phyloP scores from a whole-genome alignment of 169 alveolate species.

The Pseudocohnilembus persalinus region DNA sequence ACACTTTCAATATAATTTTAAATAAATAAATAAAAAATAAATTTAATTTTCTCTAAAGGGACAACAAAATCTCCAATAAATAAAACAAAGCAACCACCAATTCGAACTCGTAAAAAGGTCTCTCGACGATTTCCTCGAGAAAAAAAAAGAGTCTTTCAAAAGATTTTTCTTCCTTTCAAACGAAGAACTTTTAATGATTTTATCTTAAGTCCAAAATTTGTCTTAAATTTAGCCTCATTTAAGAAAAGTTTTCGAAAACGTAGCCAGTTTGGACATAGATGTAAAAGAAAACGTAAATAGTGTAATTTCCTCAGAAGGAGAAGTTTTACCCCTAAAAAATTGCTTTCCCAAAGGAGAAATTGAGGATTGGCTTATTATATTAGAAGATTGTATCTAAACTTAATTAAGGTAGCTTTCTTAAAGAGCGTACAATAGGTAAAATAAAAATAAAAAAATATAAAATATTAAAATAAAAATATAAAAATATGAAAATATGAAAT shows the following conservation, averaged over 20 bases:
- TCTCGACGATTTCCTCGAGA: not conserved
- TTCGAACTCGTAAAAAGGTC: not conserved
- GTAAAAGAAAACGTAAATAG: not conserved
- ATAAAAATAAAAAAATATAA: too few relatives aligned
- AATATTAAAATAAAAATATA: too few relatives aligned
- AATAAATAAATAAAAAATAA: too few relatives aligned
- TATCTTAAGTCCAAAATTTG: not conserved
- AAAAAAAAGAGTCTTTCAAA: not conserved
- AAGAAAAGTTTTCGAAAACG: not conserved
- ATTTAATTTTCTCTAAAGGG: not conserved
- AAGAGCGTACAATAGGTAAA: too few relatives aligned
- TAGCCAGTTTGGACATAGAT: not conserved
- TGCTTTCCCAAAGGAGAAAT: conserved; percentile 86
- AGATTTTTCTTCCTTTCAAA: not conserved
- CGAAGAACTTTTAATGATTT: not conserved
- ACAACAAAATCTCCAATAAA: too few relatives aligned
- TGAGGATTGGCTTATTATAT: conserved; percentile 92
- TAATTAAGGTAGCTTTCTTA: too few relatives aligned
- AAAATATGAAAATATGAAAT: too few relatives aligned
- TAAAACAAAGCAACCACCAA: not conserved
- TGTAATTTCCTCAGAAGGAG: conserved; percentile 92
- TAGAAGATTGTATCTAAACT: conserved; percentile 86
- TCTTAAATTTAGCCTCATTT: not conserved
- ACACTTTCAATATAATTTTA: too few relatives aligned
- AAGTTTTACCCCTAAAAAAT: conserved; percentile 79